Conservation (phyloP, 345 rosid species). For the Hibiscus syriacus region DNA sequence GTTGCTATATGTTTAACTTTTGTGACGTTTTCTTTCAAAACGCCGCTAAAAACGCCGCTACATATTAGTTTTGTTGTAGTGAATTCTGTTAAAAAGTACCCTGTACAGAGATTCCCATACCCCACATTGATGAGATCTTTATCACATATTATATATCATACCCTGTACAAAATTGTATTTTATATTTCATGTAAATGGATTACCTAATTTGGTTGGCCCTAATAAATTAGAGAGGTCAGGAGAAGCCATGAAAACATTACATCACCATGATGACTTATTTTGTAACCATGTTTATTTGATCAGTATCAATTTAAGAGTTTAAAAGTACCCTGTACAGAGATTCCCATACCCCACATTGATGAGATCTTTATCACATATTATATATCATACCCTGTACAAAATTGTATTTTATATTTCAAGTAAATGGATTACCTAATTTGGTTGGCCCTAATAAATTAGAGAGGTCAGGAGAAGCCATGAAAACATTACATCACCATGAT, state of each 20-base stretch:
- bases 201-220: background rate
- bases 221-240: background rate
- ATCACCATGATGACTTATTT: background rate
- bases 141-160: too few species aligned
- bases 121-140: too few species aligned
- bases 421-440: background rate
- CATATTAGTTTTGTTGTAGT: too few species aligned
- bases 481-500: background rate
- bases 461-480: background rate
- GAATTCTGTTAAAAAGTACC: background rate
- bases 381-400: background rate
- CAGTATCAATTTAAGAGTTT: background rate
- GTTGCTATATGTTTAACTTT: too few species aligned
- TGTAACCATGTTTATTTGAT: background rate
- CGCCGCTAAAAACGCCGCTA: too few species aligned
- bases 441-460: background rate
- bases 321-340: background rate
- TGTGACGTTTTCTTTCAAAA: too few species aligned
- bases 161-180: background rate
- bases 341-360: too few species aligned
- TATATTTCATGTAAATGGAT: background rate
- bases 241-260: background rate
- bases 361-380: too few species aligned
- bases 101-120: slow-evolving; percentile 5
- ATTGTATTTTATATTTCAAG: background rate